Conservation (phyloP, 805 yeast genomes). For the Teunomyces kruisii region DNA sequence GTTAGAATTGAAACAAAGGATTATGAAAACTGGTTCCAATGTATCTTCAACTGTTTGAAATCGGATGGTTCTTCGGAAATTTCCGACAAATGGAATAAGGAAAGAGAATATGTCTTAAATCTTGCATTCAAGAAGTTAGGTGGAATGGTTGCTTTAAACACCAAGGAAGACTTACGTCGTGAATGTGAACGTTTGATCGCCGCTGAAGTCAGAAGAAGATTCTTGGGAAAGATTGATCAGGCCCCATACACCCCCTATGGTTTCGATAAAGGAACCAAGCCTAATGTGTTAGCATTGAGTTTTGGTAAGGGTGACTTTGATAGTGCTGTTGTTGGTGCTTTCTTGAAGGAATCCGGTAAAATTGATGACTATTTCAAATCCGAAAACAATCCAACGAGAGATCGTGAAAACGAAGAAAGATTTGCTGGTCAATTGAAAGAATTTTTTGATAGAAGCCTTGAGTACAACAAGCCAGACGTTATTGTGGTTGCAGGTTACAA, state of each 20-base stretch:
- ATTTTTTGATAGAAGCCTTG: slow-evolving; percentile 60
- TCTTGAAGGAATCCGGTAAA: slow-evolving; percentile 77
- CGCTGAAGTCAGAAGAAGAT: slow-evolving; percentile 65
- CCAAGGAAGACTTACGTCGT: slow-evolving; percentile 78
- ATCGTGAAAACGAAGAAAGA: slow-evolving; percentile 40
- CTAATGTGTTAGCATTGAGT: slow-evolving; percentile 78
- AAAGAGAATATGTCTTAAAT: slow-evolving; percentile 66
- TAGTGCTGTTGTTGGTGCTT: slow-evolving; percentile 84
- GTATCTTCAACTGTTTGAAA: slow-evolving; percentile 51
- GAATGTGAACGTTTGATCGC: slow-evolving; percentile 72
- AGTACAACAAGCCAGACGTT: slow-evolving; percentile 69
- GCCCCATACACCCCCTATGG: slow-evolving; percentile 89
- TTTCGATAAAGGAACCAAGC: slow-evolving; percentile 75
- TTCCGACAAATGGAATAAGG: slow-evolving; percentile 77
- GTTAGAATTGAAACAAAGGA: slow-evolving; percentile 59
- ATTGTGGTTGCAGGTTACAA: slow-evolving; percentile 88
- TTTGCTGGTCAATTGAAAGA: slow-evolving; percentile 65
- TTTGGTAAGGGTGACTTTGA: slow-evolving; percentile 83
- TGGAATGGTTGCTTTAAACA: slow-evolving; percentile 66
- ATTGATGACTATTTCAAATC: slow-evolving; percentile 76
- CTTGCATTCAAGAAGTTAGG: slow-evolving; percentile 67
- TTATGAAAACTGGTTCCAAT: slow-evolving; percentile 40
- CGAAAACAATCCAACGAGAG: slow-evolving; percentile 62
- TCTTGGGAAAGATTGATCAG: slow-evolving; percentile 77
- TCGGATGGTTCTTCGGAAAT: slow-evolving; percentile 79